Conservation (phyloP, 208 protist genomes). For the Phytomonas francai region DNA sequence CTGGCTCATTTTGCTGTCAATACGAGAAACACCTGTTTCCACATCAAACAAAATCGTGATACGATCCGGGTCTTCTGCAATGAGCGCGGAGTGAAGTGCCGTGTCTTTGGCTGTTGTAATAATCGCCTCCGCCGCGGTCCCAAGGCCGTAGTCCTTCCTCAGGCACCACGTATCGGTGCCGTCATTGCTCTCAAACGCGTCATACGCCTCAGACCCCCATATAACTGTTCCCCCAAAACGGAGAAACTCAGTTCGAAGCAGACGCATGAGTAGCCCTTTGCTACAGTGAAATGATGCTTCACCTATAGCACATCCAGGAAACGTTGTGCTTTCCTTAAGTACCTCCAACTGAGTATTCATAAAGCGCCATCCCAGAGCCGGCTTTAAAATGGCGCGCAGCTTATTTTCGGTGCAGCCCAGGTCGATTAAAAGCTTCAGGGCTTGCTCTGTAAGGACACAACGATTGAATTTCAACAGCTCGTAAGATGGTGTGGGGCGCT, state of each 20-base stretch:
- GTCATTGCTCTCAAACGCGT: slow-evolving; percentile 56
- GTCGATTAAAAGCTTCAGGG: slow-evolving; percentile 60
- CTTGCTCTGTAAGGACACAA: slow-evolving; percentile 62
- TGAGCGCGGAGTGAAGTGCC: slow-evolving; percentile 24
- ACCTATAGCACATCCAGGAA: slow-evolving; percentile 60
- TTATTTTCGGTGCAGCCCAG: slow-evolving; percentile 52
- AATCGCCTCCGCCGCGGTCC: slow-evolving; percentile 50
- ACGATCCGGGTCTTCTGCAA: slow-evolving; percentile 52
- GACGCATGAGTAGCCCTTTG: slow-evolving; percentile 49
- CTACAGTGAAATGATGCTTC: slow-evolving; percentile 63
- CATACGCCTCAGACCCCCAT: slow-evolving; percentile 55
- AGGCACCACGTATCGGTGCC: slow-evolving; percentile 58
- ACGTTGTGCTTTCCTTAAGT: slow-evolving; percentile 37
- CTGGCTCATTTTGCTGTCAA: slow-evolving; percentile 8
- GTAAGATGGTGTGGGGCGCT: slow-evolving; percentile 31
- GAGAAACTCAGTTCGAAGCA: slow-evolving; percentile 63
- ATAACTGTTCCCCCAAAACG: slow-evolving; percentile 59
- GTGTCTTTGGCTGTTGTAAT: slow-evolving; percentile 41
- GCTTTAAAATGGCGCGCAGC: slow-evolving; percentile 34
- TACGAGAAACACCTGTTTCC: slow-evolving; percentile 25
- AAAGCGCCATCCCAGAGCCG: slow-evolving; percentile 57
- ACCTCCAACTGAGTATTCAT: slow-evolving; percentile 29
- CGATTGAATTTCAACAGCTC: slow-evolving; percentile 29
- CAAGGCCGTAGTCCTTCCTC: slow-evolving; percentile 60
- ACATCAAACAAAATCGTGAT: slow-evolving; percentile 65